These are phyloP conservation scores for Bocquillonia castaneifolia DNA, from an alignment of 441 rosid species.

Conservation along the genomic window DNA sequence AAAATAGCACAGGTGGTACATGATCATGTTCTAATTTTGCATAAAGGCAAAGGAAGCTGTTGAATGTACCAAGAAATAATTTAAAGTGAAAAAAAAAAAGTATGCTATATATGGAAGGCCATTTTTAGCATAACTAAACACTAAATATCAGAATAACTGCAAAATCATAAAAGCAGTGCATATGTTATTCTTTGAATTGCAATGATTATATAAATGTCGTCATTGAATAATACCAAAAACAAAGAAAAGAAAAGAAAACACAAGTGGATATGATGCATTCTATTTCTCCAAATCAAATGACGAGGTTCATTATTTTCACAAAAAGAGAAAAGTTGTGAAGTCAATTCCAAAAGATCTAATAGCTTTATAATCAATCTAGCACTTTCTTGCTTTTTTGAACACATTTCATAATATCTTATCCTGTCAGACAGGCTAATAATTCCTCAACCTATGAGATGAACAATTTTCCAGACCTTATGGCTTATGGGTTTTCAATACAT, in stretches of 20 bases:
- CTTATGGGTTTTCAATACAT: neutral
- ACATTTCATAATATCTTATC: neutral
- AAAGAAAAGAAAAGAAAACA: neutral
- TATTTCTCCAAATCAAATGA: neutral
- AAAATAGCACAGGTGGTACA: neutral
- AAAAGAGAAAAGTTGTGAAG: neutral
- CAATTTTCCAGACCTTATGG: neutral
- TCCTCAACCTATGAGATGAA: neutral
- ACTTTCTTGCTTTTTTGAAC: neutral
- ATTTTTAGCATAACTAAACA: too few species aligned
- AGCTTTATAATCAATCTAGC: neutral
- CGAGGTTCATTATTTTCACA: neutral
- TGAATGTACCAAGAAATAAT: neutral
- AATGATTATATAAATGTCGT: neutral
- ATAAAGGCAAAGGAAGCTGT: neutral
- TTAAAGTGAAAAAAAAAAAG: too few species aligned
- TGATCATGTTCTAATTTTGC: neutral
- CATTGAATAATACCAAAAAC: neutral
- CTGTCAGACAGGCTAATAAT: neutral
- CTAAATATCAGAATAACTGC: neutral
- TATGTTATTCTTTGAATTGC: neutral
- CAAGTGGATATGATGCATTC: neutral
- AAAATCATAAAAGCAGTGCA: neutral
- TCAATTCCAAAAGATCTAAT: neutral
- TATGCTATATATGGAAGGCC: too few species aligned